Percentiles rank a stretch among this genome's conserved stretches.
These are phyloP conservation scores for Pseudogymnoascus sp. DNA, from an alignment of 2,329 filamentous ascomycete species.

Conservation along the genomic window DNA sequence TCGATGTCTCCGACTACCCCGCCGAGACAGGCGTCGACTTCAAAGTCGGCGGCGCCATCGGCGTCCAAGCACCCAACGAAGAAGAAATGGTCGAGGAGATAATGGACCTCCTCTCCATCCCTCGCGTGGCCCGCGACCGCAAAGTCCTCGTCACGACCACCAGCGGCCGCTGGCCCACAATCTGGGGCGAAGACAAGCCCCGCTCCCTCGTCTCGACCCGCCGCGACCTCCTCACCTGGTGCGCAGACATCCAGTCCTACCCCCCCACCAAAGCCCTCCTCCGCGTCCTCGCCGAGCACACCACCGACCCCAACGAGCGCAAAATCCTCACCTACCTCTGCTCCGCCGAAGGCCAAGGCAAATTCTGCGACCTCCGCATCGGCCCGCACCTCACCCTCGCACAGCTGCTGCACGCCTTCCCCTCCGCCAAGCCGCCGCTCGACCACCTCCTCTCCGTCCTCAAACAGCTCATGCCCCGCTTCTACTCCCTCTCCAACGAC, in stretches of 20 bases:
- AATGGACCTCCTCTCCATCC: constrained; percentile 72
- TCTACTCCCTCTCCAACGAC: constrained; percentile 96
- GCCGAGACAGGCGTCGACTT: constrained; percentile 80
- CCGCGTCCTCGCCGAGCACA: constrained; percentile 77
- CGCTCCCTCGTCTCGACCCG: constrained; percentile 84
- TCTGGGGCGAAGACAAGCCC: constrained; percentile 86
- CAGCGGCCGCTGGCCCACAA: constrained; percentile 86
- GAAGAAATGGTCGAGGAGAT: constrained; percentile 69
- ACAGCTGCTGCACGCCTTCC: constrained; percentile 86
- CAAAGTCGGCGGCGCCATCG: constrained; percentile 92
- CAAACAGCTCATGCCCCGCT: constrained; percentile 88
- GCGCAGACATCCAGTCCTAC: constrained; percentile 85
- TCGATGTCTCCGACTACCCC: constrained; percentile 93
- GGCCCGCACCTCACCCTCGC: constrained; percentile 76
- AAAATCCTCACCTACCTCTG: constrained; percentile 81
- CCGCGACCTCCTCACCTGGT: constrained; percentile 91
- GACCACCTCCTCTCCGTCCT: constrained; percentile 72
- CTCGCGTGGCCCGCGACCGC: constrained; percentile 75
- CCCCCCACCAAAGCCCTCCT: constrained; percentile 83
- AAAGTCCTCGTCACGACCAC: constrained; percentile 70
- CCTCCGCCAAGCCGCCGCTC: constrained; percentile 80
- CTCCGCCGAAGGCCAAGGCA: constrained; percentile 81
- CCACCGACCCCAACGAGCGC: constrained; percentile 71
- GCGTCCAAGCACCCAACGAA: constrained; percentile 83
- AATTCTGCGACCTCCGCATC: constrained; percentile 90